phyloP scores from a whole-genome alignment of 139 green algal species.

The Dunaliella sp. region DNA sequence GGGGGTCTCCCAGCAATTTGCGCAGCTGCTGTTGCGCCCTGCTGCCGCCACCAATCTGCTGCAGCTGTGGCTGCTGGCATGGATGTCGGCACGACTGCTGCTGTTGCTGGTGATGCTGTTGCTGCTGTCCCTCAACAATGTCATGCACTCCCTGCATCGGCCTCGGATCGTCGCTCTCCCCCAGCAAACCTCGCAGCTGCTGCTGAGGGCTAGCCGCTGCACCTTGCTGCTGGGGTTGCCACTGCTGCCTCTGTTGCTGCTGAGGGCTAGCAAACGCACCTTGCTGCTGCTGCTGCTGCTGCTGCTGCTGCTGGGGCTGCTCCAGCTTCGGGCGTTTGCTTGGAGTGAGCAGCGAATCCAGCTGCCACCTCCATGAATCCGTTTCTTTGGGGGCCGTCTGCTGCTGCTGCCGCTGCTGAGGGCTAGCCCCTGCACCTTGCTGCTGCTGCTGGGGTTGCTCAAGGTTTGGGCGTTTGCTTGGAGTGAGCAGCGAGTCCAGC shows the following conservation, averaged over 20 bases:
- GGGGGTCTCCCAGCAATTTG: too few species aligned
- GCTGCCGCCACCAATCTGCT: too few species aligned
- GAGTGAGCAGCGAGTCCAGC: not conserved
- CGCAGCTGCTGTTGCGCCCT: too few species aligned
- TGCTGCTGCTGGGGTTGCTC: not conserved
- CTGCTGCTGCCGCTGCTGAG: not conserved
- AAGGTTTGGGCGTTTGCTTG: not conserved
- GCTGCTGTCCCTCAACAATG: not conserved
- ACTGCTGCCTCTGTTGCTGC: conserved; percentile 7
- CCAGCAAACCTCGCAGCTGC: too few species aligned
- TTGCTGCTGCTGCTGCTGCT: conserved; percentile 10
- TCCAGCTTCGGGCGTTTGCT: not conserved
- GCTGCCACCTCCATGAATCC: not conserved
- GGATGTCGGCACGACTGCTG: too few species aligned
- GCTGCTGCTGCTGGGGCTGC: not conserved
- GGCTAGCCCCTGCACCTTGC: not conserved
- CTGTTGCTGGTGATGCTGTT: conserved; percentile 1
- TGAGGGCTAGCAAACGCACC: not conserved
- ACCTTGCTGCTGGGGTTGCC: not conserved
- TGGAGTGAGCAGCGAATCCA: not conserved
- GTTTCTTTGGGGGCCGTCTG: too few species aligned
- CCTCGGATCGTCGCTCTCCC: too few species aligned
- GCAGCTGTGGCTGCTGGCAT: too few species aligned
- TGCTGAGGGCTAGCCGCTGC: not conserved
- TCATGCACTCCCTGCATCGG: too few species aligned